Percentiles rank a stretch among this genome's conserved stretches.
These are phyloP conservation scores for Boletus fagicola DNA, from an alignment of 768 basidiomycete species.

Conservation along the genomic window DNA sequence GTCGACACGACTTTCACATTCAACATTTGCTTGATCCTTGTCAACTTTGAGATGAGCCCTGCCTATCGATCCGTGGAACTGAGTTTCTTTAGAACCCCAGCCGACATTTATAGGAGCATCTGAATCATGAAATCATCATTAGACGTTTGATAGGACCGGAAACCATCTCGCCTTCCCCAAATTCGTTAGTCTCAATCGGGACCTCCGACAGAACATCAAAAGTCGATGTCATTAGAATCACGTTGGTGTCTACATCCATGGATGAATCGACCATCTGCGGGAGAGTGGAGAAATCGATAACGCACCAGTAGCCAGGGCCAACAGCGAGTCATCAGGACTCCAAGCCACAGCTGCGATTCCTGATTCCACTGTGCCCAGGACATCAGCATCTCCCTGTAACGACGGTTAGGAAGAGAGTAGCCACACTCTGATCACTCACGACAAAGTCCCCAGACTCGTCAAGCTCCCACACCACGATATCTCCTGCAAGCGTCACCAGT, in stretches of 20 bases:
- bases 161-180: slow-evolving; percentile 71
- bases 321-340: slow-evolving; percentile 89
- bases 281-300: neutral
- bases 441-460: slow-evolving; percentile 43
- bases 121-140: slow-evolving; percentile 31
- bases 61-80: slow-evolving; percentile 95
- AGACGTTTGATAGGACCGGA: neutral
- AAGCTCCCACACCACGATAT: slow-evolving; percentile 69
- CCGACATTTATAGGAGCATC: slow-evolving; percentile 93
- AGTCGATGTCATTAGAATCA: slow-evolving; percentile 83
- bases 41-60: slow-evolving; percentile 65
- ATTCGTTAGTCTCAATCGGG: slow-evolving; percentile 67
- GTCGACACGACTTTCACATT: slow-evolving; percentile 67
- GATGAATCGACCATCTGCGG: neutral
- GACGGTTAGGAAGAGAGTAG: slow-evolving; percentile 4
- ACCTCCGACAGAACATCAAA: slow-evolving; percentile 88
- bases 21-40: slow-evolving; percentile 35
- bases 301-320: slow-evolving; percentile 78
- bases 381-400: slow-evolving; percentile 45
- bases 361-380: slow-evolving; percentile 83
- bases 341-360: slow-evolving; percentile 82
- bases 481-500: slow-evolving; percentile 72
- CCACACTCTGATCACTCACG: slow-evolving; percentile 36
- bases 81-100: slow-evolving; percentile 96
- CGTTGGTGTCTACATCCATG: slow-evolving; percentile 61